Evolutionary conservation across 2,329 filamentous ascomycete genomes (phyloP).

Genomic region (Aspergillus neotritici): DNA sequence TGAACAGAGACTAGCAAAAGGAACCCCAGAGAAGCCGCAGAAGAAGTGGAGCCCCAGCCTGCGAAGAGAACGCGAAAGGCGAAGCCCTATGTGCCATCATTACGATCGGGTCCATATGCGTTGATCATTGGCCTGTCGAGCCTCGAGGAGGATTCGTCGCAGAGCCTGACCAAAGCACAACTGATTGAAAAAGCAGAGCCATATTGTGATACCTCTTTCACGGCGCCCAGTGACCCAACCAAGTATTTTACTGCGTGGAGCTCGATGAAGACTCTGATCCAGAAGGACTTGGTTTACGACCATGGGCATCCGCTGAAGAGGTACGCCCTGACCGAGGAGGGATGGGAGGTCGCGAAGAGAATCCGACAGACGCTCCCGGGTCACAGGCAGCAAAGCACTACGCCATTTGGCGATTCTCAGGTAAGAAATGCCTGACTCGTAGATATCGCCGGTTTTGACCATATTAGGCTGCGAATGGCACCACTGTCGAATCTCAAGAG

Average conservation of each 20-base stretch:
- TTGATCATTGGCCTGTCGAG: slow-evolving; percentile 62
- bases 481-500: no score
- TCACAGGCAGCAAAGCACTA: slow-evolving; percentile 14
- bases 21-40: slow-evolving; percentile 21
- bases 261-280: slow-evolving; percentile 69
- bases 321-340: slow-evolving; percentile 69
- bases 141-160: slow-evolving; percentile 49
- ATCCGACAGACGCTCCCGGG: slow-evolving; percentile 50
- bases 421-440: slow-evolving; percentile 4
- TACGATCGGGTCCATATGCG: slow-evolving; percentile 70
- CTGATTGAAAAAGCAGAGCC: slow-evolving; percentile 65
- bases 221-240: slow-evolving; percentile 58
- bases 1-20: slow-evolving; percentile 9
- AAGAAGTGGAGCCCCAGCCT: slow-evolving; percentile 30
- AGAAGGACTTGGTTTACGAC: slow-evolving; percentile 69
- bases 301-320: slow-evolving; percentile 61
- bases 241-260: slow-evolving; percentile 77
- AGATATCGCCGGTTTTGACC: background rate
- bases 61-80: slow-evolving; percentile 53
- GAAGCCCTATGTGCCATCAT: slow-evolving; percentile 65
- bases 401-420: slow-evolving; percentile 10
- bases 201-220: slow-evolving; percentile 69
- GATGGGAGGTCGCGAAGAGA: slow-evolving; percentile 65
- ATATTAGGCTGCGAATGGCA: no score
- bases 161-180: slow-evolving; percentile 61